Evolutionary conservation across 129 eudicot genomes (phyloP).

Genomic region (Ambrosia trifida): DNA sequence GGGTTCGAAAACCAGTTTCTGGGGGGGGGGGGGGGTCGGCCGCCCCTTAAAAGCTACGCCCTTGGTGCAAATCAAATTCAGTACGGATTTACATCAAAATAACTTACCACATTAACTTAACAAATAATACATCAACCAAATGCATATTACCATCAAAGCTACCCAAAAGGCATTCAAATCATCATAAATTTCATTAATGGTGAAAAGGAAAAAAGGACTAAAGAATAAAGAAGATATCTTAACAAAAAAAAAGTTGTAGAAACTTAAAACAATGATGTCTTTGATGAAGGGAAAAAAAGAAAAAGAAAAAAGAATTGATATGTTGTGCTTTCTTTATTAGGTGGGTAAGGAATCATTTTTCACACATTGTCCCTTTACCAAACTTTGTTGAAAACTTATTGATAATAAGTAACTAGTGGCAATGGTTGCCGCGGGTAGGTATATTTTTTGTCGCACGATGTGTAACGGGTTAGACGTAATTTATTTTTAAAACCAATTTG

Average conservation of each 20-base stretch:
- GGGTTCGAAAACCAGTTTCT: too few relatives aligned
- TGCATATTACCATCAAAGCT: conserved; percentile 12
- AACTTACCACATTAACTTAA: neutral
- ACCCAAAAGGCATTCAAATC: conserved; percentile 6
- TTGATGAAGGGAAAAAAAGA: conserved; percentile 11
- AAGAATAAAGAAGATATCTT: conserved; percentile 34
- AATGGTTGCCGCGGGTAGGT: too few relatives aligned
- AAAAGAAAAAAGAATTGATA: conserved; percentile 15
- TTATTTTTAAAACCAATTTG: too few relatives aligned
- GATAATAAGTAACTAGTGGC: neutral
- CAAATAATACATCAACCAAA: conserved; percentile 8
- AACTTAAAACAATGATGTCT: conserved; percentile 31
- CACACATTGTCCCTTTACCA: conserved; percentile 32
- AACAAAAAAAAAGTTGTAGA: conserved; percentile 29
- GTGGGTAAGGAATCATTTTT: conserved; percentile 39
- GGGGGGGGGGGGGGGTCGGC: too few relatives aligned
- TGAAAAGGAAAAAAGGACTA: conserved; percentile 34
- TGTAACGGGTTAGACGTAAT: too few relatives aligned
- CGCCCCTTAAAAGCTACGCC: too few relatives aligned
- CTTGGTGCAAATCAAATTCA: neutral
- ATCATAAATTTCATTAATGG: conserved; percentile 15
- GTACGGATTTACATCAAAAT: neutral
- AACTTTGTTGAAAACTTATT: conserved; percentile 20
- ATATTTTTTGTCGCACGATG: too few relatives aligned
- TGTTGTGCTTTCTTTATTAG: conserved; percentile 39